Conservation (phyloP, 345 rosid genomes). For the Tarenaya hassleriana region DNA sequence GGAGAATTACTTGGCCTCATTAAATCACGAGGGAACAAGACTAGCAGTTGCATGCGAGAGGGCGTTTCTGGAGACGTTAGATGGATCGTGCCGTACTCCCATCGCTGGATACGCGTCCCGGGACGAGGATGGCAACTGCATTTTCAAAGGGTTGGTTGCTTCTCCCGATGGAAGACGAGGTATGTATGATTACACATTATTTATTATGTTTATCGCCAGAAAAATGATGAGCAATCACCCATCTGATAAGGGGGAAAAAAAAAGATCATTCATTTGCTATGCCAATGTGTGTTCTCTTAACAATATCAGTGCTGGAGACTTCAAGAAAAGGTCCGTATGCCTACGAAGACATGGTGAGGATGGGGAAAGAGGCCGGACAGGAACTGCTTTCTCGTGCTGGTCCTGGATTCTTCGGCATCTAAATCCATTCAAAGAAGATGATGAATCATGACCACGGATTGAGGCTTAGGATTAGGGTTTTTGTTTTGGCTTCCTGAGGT, state of each 20-base stretch:
- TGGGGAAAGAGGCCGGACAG: slow-evolving; percentile 91
- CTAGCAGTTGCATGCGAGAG: slow-evolving; percentile 89
- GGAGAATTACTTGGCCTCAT: slow-evolving; percentile 67
- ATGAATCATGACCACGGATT: slow-evolving; percentile 17
- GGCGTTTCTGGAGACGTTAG: slow-evolving; percentile 73
- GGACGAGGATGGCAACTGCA: slow-evolving; percentile 71
- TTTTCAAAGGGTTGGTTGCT: slow-evolving; percentile 87
- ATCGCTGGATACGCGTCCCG: slow-evolving; percentile 86
- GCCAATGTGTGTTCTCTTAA: slow-evolving; percentile 15
- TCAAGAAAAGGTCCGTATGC: slow-evolving; percentile 69
- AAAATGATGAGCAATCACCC: no score
- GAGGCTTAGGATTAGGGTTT: slow-evolving; percentile 26
- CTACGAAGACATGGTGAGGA: slow-evolving; percentile 63
- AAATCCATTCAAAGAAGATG: slow-evolving; percentile 23
- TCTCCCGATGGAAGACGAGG: slow-evolving; percentile 90
- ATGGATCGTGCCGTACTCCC: slow-evolving; percentile 98
- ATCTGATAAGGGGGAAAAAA: no score
- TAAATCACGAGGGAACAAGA: slow-evolving; percentile 93
- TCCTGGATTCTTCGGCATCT: slow-evolving; percentile 73
- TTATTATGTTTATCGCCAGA: no score
- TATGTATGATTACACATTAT: slow-evolving; percentile 27
- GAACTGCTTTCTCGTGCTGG: slow-evolving; percentile 82
- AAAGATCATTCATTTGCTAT: slow-evolving; percentile 13
- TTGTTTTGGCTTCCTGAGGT: slow-evolving; percentile 2
- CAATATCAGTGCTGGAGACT: slow-evolving; percentile 82